Conservation (phyloP, 2,329 filamentous ascomycete species). For the Aspergillus proliferans region DNA sequence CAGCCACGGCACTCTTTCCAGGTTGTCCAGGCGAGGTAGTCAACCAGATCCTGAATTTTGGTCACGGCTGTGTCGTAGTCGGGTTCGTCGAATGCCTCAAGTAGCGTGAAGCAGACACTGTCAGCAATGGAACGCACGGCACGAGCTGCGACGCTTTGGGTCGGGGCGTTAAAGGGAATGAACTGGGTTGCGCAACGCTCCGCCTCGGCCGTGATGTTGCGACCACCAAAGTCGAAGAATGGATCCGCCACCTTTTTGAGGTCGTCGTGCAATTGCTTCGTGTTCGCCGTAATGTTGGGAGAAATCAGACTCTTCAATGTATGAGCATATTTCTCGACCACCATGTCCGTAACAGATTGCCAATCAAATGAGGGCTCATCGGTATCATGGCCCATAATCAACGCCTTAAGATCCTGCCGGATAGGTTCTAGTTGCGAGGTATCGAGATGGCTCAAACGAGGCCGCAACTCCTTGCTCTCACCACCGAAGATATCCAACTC, state of each 20-base stretch:
- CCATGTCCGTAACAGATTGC: conserved; percentile 62
- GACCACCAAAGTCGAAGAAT: conserved; percentile 29
- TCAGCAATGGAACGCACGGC: conserved; percentile 26
- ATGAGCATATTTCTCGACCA: conserved; percentile 57
- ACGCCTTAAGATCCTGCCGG: conserved; percentile 39
- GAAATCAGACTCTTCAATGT: conserved; percentile 42
- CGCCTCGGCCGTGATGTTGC: conserved; percentile 21
- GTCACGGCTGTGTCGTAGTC: conserved; percentile 20
- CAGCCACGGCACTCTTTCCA: conserved; percentile 56
- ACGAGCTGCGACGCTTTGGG: conserved; percentile 15
- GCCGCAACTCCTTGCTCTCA: conserved; percentile 23
- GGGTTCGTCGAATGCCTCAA: conserved; percentile 15
- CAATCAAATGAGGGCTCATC: conserved; percentile 47
- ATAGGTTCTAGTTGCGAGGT: conserved; percentile 30
- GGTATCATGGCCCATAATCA: conserved; percentile 33
- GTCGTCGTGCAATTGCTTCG: conserved; percentile 21
- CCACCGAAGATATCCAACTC: conserved; percentile 37
- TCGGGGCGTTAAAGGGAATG: conserved; percentile 15
- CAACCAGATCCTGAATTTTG: conserved; percentile 38
- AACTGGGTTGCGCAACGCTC: conserved; percentile 32
- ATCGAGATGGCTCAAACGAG: conserved; percentile 32
- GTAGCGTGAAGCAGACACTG: conserved; percentile 28
- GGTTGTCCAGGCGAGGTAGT: conserved; percentile 52
- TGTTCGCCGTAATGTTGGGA: conserved; percentile 13
- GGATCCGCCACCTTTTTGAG: conserved; percentile 24